A percentile compares a stretch with the other conserved stretches of the same genome.
phyloP scores from a whole-genome alignment of 2,329 filamentous ascomycete genomes.

The Stagonosporopsis vannaccii region DNA sequence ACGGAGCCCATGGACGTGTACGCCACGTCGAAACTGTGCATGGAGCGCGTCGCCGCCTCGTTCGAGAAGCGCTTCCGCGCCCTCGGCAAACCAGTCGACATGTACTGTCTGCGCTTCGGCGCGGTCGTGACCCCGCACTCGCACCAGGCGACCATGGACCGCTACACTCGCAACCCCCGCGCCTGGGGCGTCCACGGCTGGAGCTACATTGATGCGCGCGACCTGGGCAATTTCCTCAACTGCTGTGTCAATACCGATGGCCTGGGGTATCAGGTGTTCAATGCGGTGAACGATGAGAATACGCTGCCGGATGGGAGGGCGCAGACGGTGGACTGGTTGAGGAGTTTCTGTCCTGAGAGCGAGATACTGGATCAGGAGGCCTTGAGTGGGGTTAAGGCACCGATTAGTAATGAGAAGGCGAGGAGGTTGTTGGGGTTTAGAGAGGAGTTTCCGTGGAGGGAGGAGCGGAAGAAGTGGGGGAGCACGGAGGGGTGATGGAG shows the following conservation, averaged over 20 bases:
- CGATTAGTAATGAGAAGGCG: constrained; percentile 66
- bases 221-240: constrained; percentile 67
- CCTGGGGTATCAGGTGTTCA: constrained; percentile 68
- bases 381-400: constrained; percentile 58
- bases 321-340: constrained; percentile 58
- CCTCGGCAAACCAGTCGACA: constrained; percentile 52
- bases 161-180: constrained; percentile 57
- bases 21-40: constrained; percentile 65
- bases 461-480: constrained; percentile 19
- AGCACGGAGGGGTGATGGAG: neutral
- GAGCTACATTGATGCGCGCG: constrained; percentile 67
- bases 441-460: constrained; percentile 63
- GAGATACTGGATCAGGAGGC: constrained; percentile 62
- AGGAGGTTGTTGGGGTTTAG: constrained; percentile 63
- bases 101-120: constrained; percentile 66
- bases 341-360: constrained; percentile 56
- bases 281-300: constrained; percentile 68
- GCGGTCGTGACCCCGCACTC: constrained; percentile 66
- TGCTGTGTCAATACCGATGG: constrained; percentile 61
- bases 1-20: constrained; percentile 67
- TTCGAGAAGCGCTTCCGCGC: constrained; percentile 61
- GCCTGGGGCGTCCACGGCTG: constrained; percentile 64
- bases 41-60: constrained; percentile 62
- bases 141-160: constrained; percentile 59
- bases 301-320: constrained; percentile 51